A percentile compares a stretch with the other conserved stretches of the same genome.
These are phyloP conservation scores for Trametes cingulata DNA, from an alignment of 768 basidiomycete species.

Conservation along the genomic window DNA sequence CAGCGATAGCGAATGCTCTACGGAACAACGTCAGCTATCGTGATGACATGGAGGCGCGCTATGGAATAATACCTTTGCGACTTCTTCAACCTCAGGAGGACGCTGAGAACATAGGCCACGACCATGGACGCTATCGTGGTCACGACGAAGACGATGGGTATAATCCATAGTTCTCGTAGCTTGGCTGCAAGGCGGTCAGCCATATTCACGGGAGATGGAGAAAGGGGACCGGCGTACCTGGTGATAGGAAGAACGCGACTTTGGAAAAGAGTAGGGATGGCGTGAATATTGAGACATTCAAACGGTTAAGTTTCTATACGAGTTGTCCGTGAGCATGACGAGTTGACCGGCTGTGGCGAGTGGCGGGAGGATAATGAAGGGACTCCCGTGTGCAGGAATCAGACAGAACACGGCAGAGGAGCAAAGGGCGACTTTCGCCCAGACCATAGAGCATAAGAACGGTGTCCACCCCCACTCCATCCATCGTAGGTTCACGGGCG, in stretches of 20 bases:
- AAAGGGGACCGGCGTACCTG: conserved; percentile 45
- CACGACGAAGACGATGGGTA: conserved; percentile 82
- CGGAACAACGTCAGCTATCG: background rate
- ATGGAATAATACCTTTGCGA: conserved; percentile 65
- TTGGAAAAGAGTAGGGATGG: conserved; percentile 90
- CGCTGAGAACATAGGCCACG: conserved; percentile 65
- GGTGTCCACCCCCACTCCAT: no score
- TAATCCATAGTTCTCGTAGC: conserved; percentile 79
- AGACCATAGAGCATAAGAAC: no score
- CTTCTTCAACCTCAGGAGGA: conserved; percentile 61
- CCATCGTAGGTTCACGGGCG: no score
- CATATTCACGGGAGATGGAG: background rate
- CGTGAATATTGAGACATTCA: conserved; percentile 90
- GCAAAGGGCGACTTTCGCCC: no score
- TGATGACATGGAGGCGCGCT: background rate
- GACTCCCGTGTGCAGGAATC: no score
- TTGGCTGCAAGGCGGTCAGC: conserved; percentile 48
- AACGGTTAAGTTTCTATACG: conserved; percentile 66
- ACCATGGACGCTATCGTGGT: conserved; percentile 72
- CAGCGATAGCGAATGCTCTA: conserved; percentile 79
- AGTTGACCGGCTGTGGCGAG: no score
- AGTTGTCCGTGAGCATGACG: background rate
- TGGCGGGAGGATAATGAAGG: no score
- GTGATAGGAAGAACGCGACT: conserved; percentile 84
- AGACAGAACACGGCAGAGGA: no score